Evolutionary conservation across 2,329 filamentous ascomycete genomes (phyloP), one percentile per base, ranked within the genome.

Genomic region (Sphaerulina vaccinii): DNA sequence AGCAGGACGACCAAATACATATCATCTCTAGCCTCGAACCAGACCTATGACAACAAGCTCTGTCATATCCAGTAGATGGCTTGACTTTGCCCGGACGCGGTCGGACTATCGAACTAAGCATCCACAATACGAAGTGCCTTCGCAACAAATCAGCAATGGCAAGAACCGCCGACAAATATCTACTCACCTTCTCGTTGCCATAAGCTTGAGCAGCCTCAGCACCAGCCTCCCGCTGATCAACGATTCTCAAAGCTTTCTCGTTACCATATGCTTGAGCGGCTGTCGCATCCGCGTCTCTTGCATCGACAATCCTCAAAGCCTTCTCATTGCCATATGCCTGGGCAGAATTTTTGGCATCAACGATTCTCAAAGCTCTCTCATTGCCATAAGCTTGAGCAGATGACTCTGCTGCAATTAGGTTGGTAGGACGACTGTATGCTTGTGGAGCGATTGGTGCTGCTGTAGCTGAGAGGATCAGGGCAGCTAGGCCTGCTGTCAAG

Each of bases 391-490:
- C 27, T 29, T 29, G 27, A 7, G 27, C 7, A 29, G 27, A 29
- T 7, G 27, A 29, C 27, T 29, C 27, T 7, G 27, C 27, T 29
- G 27, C 27, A 29, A 29, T 13, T 13, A 29, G 27, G 27, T 29
- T 29, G 27, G 27, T 29, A 7, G 27, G 27, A 7, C 41, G 41
- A 13, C 41, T 44, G 5, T 44, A 44, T 13, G 41, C 41, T 16
- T 44, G 41, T 5, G 41, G 41, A 33, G 41, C 41, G n/a, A 44
- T 16, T 29, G 41, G 41, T 33, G 41, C 41, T 33, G 41, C 41
- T 29, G 24, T 27, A 18, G 29, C 41, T 33, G 41, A 44, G 18
- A 44, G 18, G 27, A 44, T 10, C 41, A 44, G 24, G 1, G 41
- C 24, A 27, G 41, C 41, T 27, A 44, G 15, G 11, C 27, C 24